Conservation (phyloP, 352 stramenopile species). For the Aphanomyces stellatus region DNA sequence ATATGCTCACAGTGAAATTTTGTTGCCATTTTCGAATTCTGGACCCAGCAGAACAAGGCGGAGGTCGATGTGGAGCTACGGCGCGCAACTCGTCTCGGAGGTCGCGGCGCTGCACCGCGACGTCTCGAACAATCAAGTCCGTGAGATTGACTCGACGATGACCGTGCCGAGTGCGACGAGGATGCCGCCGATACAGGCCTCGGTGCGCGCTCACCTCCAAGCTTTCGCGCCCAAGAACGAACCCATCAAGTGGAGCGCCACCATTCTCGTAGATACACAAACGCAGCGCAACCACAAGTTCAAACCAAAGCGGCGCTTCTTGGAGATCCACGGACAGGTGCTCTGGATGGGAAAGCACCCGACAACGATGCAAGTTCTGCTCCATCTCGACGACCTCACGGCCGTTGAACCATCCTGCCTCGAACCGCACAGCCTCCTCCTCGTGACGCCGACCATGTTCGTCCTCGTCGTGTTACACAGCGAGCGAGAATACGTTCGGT, state of each 20-base stretch:
- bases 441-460: background rate
- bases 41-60: background rate
- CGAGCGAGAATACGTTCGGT: background rate
- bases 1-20: background rate
- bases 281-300: conserved; percentile 3
- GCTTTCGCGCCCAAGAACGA: background rate
- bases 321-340: background rate
- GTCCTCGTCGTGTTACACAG: background rate
- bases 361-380: background rate
- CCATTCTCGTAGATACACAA: background rate
- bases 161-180: no score
- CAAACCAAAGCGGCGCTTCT: background rate
- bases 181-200: no score
- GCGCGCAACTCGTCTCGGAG: background rate
- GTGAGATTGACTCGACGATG: no score
- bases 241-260: background rate
- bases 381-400: background rate
- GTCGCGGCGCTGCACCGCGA: background rate
- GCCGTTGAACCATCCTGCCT: conserved; percentile 3
- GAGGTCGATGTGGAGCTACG: background rate
- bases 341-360: background rate
- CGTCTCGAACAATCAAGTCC: no score
- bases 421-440: background rate
- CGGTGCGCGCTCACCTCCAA: background rate
- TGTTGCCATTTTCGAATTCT: conserved; percentile 4